These are phyloP conservation scores for Leersia perrieri DNA, from an alignment of 176 grass and related monocot genomes.

Conservation along the genomic window DNA sequence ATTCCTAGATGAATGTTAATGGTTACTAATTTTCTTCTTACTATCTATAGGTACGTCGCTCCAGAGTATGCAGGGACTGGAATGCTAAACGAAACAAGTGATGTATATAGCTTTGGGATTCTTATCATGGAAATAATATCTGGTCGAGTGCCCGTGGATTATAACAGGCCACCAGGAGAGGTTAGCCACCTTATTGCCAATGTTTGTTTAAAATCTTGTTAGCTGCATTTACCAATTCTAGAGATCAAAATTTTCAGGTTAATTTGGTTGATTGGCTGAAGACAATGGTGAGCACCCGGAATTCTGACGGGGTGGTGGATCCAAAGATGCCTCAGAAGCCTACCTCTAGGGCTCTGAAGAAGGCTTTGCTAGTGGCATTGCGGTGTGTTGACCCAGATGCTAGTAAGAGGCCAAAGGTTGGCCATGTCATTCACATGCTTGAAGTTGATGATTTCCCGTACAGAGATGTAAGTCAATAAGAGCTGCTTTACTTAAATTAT, in stretches of 20 bases:
- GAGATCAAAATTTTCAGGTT: constrained; percentile 46
- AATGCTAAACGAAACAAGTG: constrained; percentile 95
- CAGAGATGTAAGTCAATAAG: constrained; percentile 55
- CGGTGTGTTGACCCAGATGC: constrained; percentile 93
- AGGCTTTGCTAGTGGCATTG: constrained; percentile 79
- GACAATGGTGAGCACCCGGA: constrained; percentile 77
- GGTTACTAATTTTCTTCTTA: constrained; percentile 14
- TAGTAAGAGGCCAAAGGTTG: constrained; percentile 82
- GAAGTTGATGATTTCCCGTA: constrained; percentile 96
- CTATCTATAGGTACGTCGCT: constrained; percentile 72
- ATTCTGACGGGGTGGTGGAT: constrained; percentile 81
- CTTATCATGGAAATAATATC: constrained; percentile 96
- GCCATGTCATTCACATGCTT: constrained; percentile 95
- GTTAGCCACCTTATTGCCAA: constrained; percentile 23
- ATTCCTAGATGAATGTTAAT: not conserved
- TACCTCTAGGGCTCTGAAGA: constrained; percentile 76
- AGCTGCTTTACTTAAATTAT: not conserved
- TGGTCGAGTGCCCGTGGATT: constrained; percentile 82
- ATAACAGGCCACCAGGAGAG: constrained; percentile 87
- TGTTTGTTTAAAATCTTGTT: constrained; percentile 11
- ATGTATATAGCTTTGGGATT: constrained; percentile 98
- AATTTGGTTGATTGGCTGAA: constrained; percentile 97
- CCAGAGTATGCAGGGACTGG: constrained; percentile 96
- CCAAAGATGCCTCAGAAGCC: constrained; percentile 82
- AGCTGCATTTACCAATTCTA: not conserved